Evolutionary conservation across 2,329 filamentous ascomycete species (phyloP), one percentile per base, ranked within the genome.

Genomic region (Calonectria pseudoturangicola): DNA sequence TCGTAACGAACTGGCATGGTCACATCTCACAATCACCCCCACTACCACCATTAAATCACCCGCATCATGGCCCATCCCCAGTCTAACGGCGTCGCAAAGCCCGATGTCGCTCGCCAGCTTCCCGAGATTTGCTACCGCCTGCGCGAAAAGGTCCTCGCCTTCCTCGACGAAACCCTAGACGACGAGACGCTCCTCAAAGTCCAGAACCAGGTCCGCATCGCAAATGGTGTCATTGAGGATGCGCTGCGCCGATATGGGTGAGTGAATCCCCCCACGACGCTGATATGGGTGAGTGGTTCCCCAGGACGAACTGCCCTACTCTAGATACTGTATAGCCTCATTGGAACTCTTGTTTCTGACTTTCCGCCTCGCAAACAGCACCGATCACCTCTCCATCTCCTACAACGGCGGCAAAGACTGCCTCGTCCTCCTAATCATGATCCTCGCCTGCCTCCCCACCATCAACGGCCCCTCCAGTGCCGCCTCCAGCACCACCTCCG

Each of bases 331-430:
- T 68, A 60, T 28, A 7, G 33, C 27, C 18, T 33, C 27, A 16
- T 18, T 10, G 28, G 47, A 9, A 21, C 47, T 50, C 43, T 45
- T 58, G 43, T 30, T 39, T 56, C 68, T 18, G 54, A 58, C 30
- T 6, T 4, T 25, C 12, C 8, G 54, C 10, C 54, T 56, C 60
- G 10, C 50, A 25, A 51, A 30, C 79, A 97, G 94, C 71, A 90
- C 93, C 74, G 89, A 93, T 71, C 90, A 97, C 82, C 89, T 98
- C 73, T 95, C 96, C 6, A 88, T 98, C 75, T 98, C 96, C 70
- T 99, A 98, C 86, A 99, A 99, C 80, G 97, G 97, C 81, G 97
- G 97, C 73, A 99, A 99, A 84, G 97, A 98, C 88, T 98, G 96
- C 81, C 93, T 98, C 21, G 96, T 98, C 66, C 92, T 98, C 21